These are phyloP conservation scores for Candida krabiensis DNA, from an alignment of 805 yeast genomes.

Conservation along the genomic window DNA sequence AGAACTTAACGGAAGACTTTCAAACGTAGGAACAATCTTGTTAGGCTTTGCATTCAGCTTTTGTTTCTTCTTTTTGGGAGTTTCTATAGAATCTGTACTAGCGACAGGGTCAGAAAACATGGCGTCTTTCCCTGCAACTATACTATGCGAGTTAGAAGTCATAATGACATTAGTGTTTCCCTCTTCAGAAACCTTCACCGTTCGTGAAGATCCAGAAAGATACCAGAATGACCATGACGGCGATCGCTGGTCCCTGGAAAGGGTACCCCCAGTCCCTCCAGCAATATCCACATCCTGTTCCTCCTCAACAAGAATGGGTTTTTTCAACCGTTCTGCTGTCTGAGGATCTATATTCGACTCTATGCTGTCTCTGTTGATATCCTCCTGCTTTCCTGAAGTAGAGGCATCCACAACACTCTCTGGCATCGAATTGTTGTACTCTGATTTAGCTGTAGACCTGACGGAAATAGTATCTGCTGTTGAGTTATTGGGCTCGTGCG, in stretches of 20 bases:
- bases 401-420: neutral
- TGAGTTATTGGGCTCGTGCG: constrained; percentile 1
- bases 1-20: constrained; percentile 26
- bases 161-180: neutral
- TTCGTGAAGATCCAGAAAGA: neutral
- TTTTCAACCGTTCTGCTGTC: constrained; percentile 11
- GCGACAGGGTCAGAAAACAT: constrained; percentile 24
- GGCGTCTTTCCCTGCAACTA: constrained; percentile 19
- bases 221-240: constrained; percentile 33
- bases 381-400: neutral
- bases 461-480: neutral
- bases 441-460: constrained; percentile 2
- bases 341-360: neutral
- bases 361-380: neutral
- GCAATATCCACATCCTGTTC: constrained; percentile 3
- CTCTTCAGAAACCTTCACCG: neutral
- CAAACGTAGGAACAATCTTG: constrained; percentile 30
- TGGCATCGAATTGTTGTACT: constrained; percentile 2
- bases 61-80: constrained; percentile 14
- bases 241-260: constrained; percentile 12
- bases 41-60: constrained; percentile 16
- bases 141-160: neutral
- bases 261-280: too few species aligned
- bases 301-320: constrained; percentile 13
- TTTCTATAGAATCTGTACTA: constrained; percentile 1